These are phyloP conservation scores for Pestalotiopsis sp. DNA, from an alignment of 2,329 filamentous ascomycete genomes.

Conservation along the genomic window DNA sequence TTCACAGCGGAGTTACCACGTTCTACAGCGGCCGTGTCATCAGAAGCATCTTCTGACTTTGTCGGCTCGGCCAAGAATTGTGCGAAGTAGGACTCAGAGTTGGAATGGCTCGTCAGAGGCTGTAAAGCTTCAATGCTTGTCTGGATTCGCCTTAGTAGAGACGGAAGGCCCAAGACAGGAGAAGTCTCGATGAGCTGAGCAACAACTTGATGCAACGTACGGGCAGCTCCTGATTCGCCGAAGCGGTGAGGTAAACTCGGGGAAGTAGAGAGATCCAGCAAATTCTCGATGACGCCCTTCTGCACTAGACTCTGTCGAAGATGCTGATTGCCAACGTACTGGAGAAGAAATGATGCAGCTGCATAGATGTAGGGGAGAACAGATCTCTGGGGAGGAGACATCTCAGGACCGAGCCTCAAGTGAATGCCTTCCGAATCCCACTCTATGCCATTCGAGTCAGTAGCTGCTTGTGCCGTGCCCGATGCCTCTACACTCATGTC, in stretches of 20 bases:
- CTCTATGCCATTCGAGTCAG: conserved; percentile 71
- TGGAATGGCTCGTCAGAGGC: conserved; percentile 60
- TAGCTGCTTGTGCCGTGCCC: conserved; percentile 33
- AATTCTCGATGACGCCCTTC: conserved; percentile 77
- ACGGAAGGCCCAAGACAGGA: conserved; percentile 79
- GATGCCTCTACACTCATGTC: conserved; percentile 43
- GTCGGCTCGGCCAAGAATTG: conserved; percentile 57
- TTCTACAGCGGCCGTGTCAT: conserved; percentile 44
- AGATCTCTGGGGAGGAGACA: conserved; percentile 31
- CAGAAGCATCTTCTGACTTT: conserved; percentile 32
- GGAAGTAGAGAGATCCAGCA: conserved; percentile 82
- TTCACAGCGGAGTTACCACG: conserved; percentile 80
- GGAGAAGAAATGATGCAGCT: conserved; percentile 72
- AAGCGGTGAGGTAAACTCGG: conserved; percentile 79
- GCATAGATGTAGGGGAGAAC: conserved; percentile 75
- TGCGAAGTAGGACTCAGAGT: conserved; percentile 69
- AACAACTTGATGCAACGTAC: conserved; percentile 74
- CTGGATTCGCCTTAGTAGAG: conserved; percentile 76
- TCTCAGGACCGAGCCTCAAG: conserved; percentile 14
- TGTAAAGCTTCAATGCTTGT: conserved; percentile 68
- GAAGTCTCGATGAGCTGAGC: conserved; percentile 80
- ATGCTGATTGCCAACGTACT: conserved; percentile 74
- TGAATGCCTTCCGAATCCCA: conserved; percentile 31
- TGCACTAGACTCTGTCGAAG: conserved; percentile 77
- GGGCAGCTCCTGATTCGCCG: conserved; percentile 67